These are phyloP conservation scores for Scopulariopsis brevicaulis DNA, from an alignment of 2,329 filamentous ascomycete genomes.

Conservation along the genomic window DNA sequence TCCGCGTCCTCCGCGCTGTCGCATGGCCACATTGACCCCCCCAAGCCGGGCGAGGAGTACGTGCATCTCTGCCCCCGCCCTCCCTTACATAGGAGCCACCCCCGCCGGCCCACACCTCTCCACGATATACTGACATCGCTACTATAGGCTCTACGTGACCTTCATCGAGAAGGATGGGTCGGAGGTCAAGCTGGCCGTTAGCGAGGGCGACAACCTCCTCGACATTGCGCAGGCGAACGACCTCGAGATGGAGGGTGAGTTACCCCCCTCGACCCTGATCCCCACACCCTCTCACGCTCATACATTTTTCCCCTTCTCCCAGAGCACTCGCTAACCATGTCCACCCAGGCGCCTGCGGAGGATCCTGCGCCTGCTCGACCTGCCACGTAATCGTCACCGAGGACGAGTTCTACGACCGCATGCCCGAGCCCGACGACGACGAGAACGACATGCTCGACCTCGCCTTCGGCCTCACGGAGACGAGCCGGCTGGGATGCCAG, in stretches of 20 bases:
- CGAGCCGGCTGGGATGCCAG: conserved; percentile 74
- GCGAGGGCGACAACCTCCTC: conserved; percentile 81
- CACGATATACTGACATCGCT: neutral
- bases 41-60: conserved; percentile 87
- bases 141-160: conserved; percentile 65
- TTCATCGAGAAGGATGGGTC: conserved; percentile 87
- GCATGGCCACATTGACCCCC: conserved; percentile 75
- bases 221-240: conserved; percentile 93
- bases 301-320: too few species aligned
- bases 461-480: conserved; percentile 83
- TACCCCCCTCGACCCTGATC: neutral
- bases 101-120: neutral
- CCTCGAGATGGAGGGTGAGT: conserved; percentile 86
- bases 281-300: neutral
- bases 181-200: conserved; percentile 66
- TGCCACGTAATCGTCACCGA: conserved; percentile 81
- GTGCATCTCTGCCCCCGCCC: conserved; percentile 16
- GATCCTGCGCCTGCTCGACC: conserved; percentile 85
- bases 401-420: conserved; percentile 63
- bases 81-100: neutral
- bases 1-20: conserved; percentile 11
- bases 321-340: neutral
- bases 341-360: conserved; percentile 66
- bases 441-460: conserved; percentile 88
- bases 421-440: conserved; percentile 67